Evolutionary conservation across 192 early-diverging fungal genomes (phyloP).

Genomic region (Coemansia sp.): DNA sequence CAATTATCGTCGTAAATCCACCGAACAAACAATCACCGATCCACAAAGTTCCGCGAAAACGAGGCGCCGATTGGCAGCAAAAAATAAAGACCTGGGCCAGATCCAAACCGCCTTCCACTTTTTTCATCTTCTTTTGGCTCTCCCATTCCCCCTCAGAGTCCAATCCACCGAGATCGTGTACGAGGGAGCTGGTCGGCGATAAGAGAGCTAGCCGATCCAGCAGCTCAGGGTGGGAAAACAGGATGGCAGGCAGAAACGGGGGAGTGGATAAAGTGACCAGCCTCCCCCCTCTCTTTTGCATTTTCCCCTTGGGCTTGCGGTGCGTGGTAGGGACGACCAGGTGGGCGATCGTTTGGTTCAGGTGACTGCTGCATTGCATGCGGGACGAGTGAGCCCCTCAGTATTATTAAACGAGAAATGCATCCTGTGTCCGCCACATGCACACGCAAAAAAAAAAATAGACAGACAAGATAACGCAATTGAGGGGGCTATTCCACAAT

Average conservation of each 20-base stretch:
- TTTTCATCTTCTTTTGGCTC: no score
- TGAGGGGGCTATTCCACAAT: not conserved
- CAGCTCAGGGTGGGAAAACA: not conserved
- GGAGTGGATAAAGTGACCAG: no score
- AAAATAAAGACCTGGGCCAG: no score
- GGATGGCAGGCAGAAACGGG: slow-evolving; percentile 3
- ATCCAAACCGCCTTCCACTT: no score
- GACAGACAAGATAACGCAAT: not conserved
- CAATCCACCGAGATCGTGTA: no score
- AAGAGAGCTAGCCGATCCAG: slow-evolving; percentile 1
- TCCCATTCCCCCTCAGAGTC: no score
- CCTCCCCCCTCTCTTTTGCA: no score
- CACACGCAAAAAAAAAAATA: not conserved
- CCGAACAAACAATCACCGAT: slow-evolving; percentile 1
- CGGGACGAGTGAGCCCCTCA: no score
- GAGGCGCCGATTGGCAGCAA: not conserved
- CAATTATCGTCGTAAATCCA: not conserved
- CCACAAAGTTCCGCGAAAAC: slow-evolving; percentile 1
- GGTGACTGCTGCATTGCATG: slow-evolving; percentile 10
- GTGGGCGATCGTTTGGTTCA: slow-evolving; percentile 2
- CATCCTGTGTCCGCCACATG: not conserved
- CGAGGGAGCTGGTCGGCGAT: not conserved
- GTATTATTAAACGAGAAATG: not conserved
- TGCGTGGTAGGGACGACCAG: not conserved
- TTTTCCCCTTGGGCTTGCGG: not conserved